Evolutionary conservation across 2,329 filamentous ascomycete genomes (phyloP).

Genomic region (Coleophoma eucalyptorum): DNA sequence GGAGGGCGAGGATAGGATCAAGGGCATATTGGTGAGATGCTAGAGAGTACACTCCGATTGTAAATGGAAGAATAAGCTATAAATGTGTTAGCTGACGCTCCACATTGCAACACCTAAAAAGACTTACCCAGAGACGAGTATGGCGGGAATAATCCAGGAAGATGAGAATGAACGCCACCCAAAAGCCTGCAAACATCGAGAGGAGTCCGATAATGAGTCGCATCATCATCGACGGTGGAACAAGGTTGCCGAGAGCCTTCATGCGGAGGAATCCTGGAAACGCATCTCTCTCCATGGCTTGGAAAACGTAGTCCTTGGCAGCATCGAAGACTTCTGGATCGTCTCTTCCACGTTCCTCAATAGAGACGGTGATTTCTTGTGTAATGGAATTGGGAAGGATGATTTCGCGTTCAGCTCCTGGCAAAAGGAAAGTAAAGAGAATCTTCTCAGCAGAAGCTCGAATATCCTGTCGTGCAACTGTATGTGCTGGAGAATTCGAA

Average conservation of each 20-base stretch:
- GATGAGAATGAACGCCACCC: conserved; percentile 90
- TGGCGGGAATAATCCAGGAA: conserved; percentile 75
- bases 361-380: conserved; percentile 77
- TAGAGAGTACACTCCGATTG: conserved; percentile 82
- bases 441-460: conserved; percentile 95
- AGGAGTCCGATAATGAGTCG: conserved; percentile 81
- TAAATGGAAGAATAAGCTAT: conserved; percentile 83
- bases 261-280: conserved; percentile 94
- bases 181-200: conserved; percentile 87
- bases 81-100: conserved; percentile 31
- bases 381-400: conserved; percentile 86
- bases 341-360: conserved; percentile 88
- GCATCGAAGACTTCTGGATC: conserved; percentile 97
- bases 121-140: conserved; percentile 79
- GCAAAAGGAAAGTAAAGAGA: conserved; percentile 93
- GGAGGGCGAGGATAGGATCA: conserved; percentile 82
- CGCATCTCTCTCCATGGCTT: conserved; percentile 99
- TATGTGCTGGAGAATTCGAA: conserved; percentile 78
- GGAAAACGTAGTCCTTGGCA: conserved; percentile 98
- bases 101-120: not conserved
- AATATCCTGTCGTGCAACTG: conserved; percentile 85
- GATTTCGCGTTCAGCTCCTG: conserved; percentile 95
- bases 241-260: conserved; percentile 93
- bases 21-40: conserved; percentile 94
- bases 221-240: conserved; percentile 84